These are phyloP conservation scores for Fragaria ananassa DNA, from an alignment of 306 rosid species.

Conservation along the genomic window DNA sequence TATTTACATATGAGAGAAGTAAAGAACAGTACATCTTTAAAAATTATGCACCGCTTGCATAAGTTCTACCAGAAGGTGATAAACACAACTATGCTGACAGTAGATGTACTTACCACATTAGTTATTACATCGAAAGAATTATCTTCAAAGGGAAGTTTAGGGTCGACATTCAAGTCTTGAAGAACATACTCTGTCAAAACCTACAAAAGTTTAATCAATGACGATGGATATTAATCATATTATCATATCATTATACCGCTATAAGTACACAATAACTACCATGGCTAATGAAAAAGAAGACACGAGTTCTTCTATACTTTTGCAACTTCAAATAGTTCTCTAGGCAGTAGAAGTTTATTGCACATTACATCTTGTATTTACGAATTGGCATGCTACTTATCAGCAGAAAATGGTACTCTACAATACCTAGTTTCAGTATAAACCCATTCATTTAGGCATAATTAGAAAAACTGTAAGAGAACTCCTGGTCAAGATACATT, in stretches of 20 bases:
- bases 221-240: background rate
- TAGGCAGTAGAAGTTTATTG: background rate
- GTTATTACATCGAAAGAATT: slow-evolving; percentile 67
- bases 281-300: background rate
- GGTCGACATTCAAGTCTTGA: slow-evolving; percentile 72
- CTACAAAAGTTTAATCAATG: slow-evolving; percentile 35
- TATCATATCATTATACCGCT: background rate
- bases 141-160: slow-evolving; percentile 67
- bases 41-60: background rate
- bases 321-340: background rate
- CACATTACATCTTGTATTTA: no score
- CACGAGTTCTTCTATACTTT: background rate
- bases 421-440: background rate
- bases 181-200: slow-evolving; percentile 63
- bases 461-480: background rate
- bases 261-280: background rate
- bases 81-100: background rate
- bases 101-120: slow-evolving; percentile 52
- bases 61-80: background rate
- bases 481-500: background rate
- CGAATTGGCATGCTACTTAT: background rate
- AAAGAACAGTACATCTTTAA: background rate
- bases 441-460: background rate
- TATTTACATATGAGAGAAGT: background rate
- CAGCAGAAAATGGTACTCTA: background rate